Base-by-base conservation (phyloP, 371 early-diverging fungal genomes). In the Lichtheimia corymbifera region DNA sequence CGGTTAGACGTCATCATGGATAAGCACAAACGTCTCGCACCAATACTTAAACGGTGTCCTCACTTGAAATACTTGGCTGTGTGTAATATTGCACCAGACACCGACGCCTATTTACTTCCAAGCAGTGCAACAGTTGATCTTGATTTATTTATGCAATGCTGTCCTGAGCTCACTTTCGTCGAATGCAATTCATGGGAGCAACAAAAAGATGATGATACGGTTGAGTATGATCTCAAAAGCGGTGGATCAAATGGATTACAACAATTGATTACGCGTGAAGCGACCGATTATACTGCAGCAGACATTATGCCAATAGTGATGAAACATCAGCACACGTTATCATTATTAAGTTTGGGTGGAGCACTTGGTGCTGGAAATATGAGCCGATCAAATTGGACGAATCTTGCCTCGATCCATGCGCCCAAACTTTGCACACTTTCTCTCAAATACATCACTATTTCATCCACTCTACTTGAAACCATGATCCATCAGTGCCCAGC, bases 131-230 rank as follows among this genome's bases (percentile, higher is more conserved):
- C 54, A 12, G 20, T 54, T 5, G 54, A 54, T 54, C 28, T 54
- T 4, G 40, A 54, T 13, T 17, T 54, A 14, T 54, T 54, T 14
- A 18, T 20, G 6, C 54, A 20, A 7, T 40, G 3, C 2, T 54
- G 54, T 41, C 54, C 54, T 4, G 17, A 22, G n/a, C 15, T 54
- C 12, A 35, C 30, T 20, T 54, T 18, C 18, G 7, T 54, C n/a
- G 41, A 54, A 27, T 54, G 54, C 41, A 54, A 54, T 41, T 30
- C 54, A 54, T 54, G 54, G 41, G 22, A 35, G 12, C 13, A 18
- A 18, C 28, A 18, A 18, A n/a, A 54, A 9, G 20, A 22, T 14
- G 6, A 6, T 24, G 41, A 54, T 18, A 18, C 22, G 54, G 18
- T 11, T 18, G 41, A 30, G 1, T 9, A 50, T 20, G 14, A 11